Evolutionary conservation across 768 basidiomycete species (phyloP), one percentile per base, ranked within the genome.

Genomic region (Boletus subparvulus): DNA sequence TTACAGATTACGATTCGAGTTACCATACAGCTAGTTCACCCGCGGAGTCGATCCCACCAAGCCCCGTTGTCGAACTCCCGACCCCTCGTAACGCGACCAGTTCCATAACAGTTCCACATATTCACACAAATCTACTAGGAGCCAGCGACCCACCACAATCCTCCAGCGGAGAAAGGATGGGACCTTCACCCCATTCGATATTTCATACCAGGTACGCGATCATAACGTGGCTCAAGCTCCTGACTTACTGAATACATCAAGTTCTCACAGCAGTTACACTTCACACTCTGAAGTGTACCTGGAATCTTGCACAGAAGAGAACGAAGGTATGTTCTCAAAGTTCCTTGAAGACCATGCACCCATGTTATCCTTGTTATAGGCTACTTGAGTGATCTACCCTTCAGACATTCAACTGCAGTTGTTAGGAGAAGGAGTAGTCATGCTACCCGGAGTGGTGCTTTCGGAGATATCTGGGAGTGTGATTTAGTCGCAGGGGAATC

Each of bases 381-480:
- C 35, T 17, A 24, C 26, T 37, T 54, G 19, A n/a, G 7, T n/a
- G 28, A 63, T 50, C n/a, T 52, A 16, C 53, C 57, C 21, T 59
- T 58, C 52, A 41, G 12, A 17, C 24, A 47, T 42, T 35, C 58
- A 3, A n/a, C 37, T 37, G 21, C 54, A 1, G 36, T 6, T 13
- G 30, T 67, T 6, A 48, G 14, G 26, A 66, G 56, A 36, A 59
- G 7, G 45, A 2, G 26, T 12, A 3, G 0, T 7, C 64, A 43
- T 39, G 24, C 66, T 21, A 50, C 39, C 17, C 43, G 24, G 3
- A n/a, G 30, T 28, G 68, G 68, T 5, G 30, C 13, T 12, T 69
- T 58, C 26, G 68, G 59, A 28, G 56, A 72, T 44, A 48, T 69
- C 33, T 69, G 65, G 60, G 54, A 60, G 47, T 72, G 68, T 11